A percentile compares a stretch with the other conserved stretches of the same genome.
These are phyloP conservation scores for Plenodomus tracheiphilus DNA, from an alignment of 2,329 filamentous ascomycete species.

Conservation along the genomic window DNA sequence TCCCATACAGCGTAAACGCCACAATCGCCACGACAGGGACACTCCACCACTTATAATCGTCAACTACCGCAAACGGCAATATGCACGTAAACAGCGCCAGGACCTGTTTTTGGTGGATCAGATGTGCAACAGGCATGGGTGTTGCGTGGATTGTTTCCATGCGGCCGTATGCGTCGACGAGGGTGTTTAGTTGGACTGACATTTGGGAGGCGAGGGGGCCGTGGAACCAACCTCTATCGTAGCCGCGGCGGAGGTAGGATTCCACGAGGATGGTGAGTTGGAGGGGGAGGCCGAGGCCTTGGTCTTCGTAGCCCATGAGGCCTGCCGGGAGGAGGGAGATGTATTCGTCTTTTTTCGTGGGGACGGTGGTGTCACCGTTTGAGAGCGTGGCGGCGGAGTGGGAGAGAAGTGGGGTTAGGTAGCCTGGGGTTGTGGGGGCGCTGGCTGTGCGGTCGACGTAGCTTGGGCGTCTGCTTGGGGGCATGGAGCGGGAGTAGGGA, in stretches of 20 bases:
- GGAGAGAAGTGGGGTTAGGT: constrained; percentile 17
- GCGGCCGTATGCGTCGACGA: constrained; percentile 62
- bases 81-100: constrained; percentile 63
- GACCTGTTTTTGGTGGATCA: constrained; percentile 68
- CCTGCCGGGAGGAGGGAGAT: constrained; percentile 55
- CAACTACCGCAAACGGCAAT: constrained; percentile 65
- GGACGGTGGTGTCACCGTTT: constrained; percentile 35
- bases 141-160: constrained; percentile 70
- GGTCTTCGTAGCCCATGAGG: constrained; percentile 58
- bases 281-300: constrained; percentile 62
- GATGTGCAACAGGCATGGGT: constrained; percentile 65
- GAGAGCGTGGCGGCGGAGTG: constrained; percentile 22
- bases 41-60: constrained; percentile 66
- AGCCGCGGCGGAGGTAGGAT: constrained; percentile 60
- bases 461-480: constrained; percentile 28
- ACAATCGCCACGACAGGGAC: constrained; percentile 63
- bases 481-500: constrained; percentile 19
- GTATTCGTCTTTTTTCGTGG: constrained; percentile 52
- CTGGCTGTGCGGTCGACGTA: constrained; percentile 25
- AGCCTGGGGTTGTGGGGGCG: not conserved
- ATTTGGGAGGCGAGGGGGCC: constrained; percentile 62
- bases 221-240: constrained; percentile 62
- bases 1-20: constrained; percentile 66
- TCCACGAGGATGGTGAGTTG: constrained; percentile 65
- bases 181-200: constrained; percentile 59